Base-by-base conservation (phyloP, 2,329 filamentous ascomycete genomes). In the Knufia fluminis region DNA sequence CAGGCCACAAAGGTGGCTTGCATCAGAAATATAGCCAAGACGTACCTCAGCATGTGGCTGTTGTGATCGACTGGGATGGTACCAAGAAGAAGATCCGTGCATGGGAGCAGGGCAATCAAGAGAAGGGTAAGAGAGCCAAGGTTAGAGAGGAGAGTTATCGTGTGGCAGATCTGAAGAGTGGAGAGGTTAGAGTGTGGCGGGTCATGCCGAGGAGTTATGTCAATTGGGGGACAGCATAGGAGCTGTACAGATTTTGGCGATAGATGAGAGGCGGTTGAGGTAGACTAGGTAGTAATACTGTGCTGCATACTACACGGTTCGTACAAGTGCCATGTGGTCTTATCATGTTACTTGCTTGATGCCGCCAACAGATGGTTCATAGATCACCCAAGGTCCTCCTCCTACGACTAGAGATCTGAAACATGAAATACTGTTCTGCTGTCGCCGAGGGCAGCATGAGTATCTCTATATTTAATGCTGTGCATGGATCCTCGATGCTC, bases 51-150 rank as follows among this genome's bases (percentile, higher is more conserved):
- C 92, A 98, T 61, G 91, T 97, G 0, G 92, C 79, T 1, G 72
- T 98, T 2, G 91, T 98, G 3, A 79, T 88, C 8, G 92, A 98
- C 66, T 98, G 92, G 92, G 92, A 98, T 66, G 92, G 92, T 2
- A 94, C 88, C 35, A 95, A 96, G 78, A 95, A 95, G 77, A 96
- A 97, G 75, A 84, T 98, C 22, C 74, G 90, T 23, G 90, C 84
- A 1, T 97, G 88, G 86, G 92, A 97, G 67, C 92, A 98, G 65
- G 91, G 91, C 0, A 75, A 91, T 12, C 91, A 97, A 71, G 91
- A 85, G 67, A 97, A 96, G 73, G 75, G 91, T 6, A 92, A 97
- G 72, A 90, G 82, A 65, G 90, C 85, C 66, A 97, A 96, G 73
- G 83, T 94, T 48, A 92, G 94, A 72, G 72, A 87, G 53, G 91